phyloP scores from a whole-genome alignment of 192 early-diverging fungal genomes.

The Neocallimastix lanati region DNA sequence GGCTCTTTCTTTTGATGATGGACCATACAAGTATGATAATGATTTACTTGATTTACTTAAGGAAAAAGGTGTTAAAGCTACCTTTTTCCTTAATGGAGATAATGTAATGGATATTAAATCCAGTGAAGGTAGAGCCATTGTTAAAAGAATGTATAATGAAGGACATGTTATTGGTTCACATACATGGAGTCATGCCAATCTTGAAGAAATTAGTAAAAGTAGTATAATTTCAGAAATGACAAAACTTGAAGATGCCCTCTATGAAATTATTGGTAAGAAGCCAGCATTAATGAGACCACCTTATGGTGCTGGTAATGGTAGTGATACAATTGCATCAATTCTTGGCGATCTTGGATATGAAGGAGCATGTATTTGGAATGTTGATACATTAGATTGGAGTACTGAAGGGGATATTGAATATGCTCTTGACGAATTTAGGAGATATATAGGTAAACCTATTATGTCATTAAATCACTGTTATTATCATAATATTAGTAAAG shows the following conservation, averaged over 20 bases:
- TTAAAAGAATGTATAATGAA: background rate
- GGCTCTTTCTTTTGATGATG: constrained; percentile 52
- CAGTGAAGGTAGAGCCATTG: background rate
- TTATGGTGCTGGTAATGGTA: background rate
- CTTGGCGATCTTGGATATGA: background rate
- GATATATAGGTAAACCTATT: background rate
- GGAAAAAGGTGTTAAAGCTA: constrained; percentile 23
- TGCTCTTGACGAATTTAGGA: background rate
- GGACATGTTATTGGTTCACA: background rate
- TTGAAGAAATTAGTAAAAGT: background rate
- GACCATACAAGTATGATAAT: constrained; percentile 24
- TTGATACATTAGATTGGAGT: background rate
- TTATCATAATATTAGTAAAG: background rate
- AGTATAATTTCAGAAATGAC: background rate
- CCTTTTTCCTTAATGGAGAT: constrained; percentile 44
- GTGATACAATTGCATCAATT: background rate
- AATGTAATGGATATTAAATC: constrained; percentile 8
- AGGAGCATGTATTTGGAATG: background rate
- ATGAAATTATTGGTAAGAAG: background rate
- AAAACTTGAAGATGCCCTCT: background rate
- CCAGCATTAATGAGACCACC: constrained; percentile 1
- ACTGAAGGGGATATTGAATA: background rate
- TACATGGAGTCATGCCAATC: background rate
- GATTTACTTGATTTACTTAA: constrained; percentile 22
- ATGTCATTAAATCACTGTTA: background rate